Percentiles rank a stretch among this genome's conserved stretches.
phyloP scores from a whole-genome alignment of 768 basidiomycete genomes.

The Tricholoma terreum region DNA sequence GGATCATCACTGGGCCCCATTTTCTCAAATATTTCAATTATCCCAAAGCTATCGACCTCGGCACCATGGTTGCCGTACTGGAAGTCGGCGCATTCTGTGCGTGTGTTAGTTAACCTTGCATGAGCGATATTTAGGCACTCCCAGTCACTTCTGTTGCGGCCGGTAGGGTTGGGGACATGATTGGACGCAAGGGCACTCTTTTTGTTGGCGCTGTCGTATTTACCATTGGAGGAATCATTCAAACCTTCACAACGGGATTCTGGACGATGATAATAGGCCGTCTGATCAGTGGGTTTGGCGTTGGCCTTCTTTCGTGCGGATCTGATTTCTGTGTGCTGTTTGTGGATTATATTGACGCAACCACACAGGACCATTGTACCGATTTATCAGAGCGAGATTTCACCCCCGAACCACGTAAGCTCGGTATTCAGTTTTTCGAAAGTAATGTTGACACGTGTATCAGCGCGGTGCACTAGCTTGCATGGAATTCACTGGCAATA shows the following conservation, averaged over 20 bases:
- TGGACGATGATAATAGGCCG: slow-evolving; percentile 53
- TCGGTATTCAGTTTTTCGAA: not conserved
- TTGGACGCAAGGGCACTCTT: slow-evolving; percentile 73
- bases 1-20: slow-evolving; percentile 85
- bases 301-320: slow-evolving; percentile 67
- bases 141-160: slow-evolving; percentile 89
- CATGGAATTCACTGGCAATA: slow-evolving; percentile 94
- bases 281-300: slow-evolving; percentile 70
- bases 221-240: slow-evolving; percentile 70
- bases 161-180: slow-evolving; percentile 71
- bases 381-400: slow-evolving; percentile 94
- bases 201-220: slow-evolving; percentile 73
- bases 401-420: slow-evolving; percentile 83
- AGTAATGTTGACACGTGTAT: not conserved
- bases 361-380: slow-evolving; percentile 83
- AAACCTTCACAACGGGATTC: slow-evolving; percentile 54
- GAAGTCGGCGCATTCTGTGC: slow-evolving; percentile 89
- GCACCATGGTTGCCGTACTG: slow-evolving; percentile 95
- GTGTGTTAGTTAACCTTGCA: slow-evolving; percentile 20
- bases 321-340: not conserved
- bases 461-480: slow-evolving; percentile 90
- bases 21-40: slow-evolving; percentile 80
- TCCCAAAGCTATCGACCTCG: slow-evolving; percentile 70
- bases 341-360: not conserved
- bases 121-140: not conserved